Evolutionary conservation across 139 green algal genomes (phyloP).

Genomic region (Chlamydomonas eustigma): DNA sequence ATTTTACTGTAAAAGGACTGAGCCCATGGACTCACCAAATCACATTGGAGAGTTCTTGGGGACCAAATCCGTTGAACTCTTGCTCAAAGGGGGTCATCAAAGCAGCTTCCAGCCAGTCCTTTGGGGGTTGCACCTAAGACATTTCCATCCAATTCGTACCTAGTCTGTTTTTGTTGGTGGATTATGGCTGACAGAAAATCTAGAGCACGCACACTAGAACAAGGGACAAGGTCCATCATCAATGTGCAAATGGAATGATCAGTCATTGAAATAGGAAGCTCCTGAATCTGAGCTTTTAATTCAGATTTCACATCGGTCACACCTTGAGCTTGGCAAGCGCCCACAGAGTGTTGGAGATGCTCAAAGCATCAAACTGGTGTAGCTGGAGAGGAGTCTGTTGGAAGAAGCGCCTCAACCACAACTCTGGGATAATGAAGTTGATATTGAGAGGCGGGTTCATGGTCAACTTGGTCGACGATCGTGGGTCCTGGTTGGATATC

Average conservation of each 20-base stretch:
- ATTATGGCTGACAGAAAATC: too few species aligned
- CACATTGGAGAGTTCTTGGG: not conserved
- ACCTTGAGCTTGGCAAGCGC: not conserved
- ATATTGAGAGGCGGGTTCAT: not conserved
- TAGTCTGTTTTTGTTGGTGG: too few species aligned
- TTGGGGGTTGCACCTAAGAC: not conserved
- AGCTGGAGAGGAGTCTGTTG: constrained; percentile 3
- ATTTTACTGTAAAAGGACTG: too few species aligned
- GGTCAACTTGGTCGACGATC: not conserved
- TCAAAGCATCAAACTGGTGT: not conserved
- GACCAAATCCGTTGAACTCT: not conserved
- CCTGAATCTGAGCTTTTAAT: too few species aligned
- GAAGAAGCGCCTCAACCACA: constrained; percentile 6
- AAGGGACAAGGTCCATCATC: too few species aligned
- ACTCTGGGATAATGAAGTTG: not conserved
- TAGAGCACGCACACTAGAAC: too few species aligned
- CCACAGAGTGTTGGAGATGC: not conserved
- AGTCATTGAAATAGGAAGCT: too few species aligned
- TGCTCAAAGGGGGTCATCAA: not conserved
- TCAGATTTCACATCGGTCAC: too few species aligned
- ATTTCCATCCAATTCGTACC: too few species aligned
- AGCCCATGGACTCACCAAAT: not conserved
- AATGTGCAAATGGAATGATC: too few species aligned
- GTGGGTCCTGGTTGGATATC: not conserved
- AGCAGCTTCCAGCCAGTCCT: not conserved